Conservation (phyloP, 805 yeast species). For the Hanseniaspora pseudoguilliermondii region DNA sequence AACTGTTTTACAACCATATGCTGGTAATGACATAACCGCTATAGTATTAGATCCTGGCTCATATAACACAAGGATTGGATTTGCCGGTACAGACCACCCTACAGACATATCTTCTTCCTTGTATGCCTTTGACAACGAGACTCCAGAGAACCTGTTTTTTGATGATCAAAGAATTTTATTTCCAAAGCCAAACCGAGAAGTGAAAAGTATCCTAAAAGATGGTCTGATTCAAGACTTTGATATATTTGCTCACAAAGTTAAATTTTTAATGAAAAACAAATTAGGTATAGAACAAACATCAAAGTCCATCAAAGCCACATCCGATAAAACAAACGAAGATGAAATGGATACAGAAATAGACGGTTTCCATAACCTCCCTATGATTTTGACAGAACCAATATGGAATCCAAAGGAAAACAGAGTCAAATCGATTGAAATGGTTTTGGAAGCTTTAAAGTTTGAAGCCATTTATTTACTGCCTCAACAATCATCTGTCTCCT, state of each 20-base stretch:
- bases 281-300: constrained; percentile 34
- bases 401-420: constrained; percentile 66
- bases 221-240: constrained; percentile 71
- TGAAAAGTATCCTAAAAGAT: constrained; percentile 48
- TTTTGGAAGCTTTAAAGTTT: constrained; percentile 54
- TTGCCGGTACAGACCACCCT: constrained; percentile 87
- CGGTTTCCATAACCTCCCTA: constrained; percentile 38
- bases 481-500: constrained; percentile 76
- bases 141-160: constrained; percentile 20
- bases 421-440: constrained; percentile 53
- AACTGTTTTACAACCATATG: constrained; percentile 36
- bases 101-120: constrained; percentile 59
- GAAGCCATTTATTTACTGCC: constrained; percentile 76
- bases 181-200: constrained; percentile 32
- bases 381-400: constrained; percentile 73
- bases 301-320: background rate
- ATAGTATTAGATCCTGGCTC: constrained; percentile 89
- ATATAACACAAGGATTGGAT: constrained; percentile 69
- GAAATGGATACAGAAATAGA: constrained; percentile 30
- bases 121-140: constrained; percentile 32
- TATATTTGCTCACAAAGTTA: constrained; percentile 62
- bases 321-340: constrained; percentile 14
- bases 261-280: constrained; percentile 40
- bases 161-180: constrained; percentile 34
- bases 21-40: constrained; percentile 75